phyloP scores from a whole-genome alignment of 768 basidiomycete species.

The Austroboletus eburneus region DNA sequence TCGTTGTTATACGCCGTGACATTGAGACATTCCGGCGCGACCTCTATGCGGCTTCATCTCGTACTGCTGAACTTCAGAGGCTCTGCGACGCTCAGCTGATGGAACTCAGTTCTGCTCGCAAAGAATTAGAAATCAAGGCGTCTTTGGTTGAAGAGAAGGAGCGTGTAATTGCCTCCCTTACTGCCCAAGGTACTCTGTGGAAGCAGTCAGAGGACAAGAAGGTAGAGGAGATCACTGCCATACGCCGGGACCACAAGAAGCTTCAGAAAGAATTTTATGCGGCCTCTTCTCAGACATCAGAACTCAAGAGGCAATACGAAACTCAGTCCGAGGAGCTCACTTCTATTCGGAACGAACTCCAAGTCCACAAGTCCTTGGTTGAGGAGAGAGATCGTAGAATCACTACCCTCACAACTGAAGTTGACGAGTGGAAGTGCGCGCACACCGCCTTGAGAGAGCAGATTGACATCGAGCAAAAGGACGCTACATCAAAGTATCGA shows the following conservation, averaged over 20 bases:
- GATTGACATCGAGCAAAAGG: background rate
- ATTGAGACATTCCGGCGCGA: background rate
- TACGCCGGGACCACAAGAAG: background rate
- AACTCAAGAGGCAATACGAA: background rate
- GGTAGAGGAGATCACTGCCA: background rate
- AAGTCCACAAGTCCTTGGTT: background rate
- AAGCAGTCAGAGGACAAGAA: background rate
- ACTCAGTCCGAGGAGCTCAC: background rate
- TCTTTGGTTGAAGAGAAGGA: constrained; percentile 1
- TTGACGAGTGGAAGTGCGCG: background rate
- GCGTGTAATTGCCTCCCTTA: background rate
- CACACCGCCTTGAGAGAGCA: background rate
- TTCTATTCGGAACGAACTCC: background rate
- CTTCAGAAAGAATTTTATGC: background rate
- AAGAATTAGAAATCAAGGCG: background rate
- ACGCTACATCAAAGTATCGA: too few relatives aligned
- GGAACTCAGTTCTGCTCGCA: background rate
- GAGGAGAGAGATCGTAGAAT: background rate
- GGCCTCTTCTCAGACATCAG: background rate
- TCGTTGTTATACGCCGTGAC: background rate
- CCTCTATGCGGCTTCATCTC: background rate
- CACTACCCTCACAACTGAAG: background rate
- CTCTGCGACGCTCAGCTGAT: background rate
- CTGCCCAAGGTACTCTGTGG: background rate
- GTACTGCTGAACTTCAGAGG: background rate